A percentile compares a stretch with the other conserved stretches of the same genome.
Evolutionary conservation across 768 basidiomycete species (phyloP).

Genomic region (Leccinum arenicola): DNA sequence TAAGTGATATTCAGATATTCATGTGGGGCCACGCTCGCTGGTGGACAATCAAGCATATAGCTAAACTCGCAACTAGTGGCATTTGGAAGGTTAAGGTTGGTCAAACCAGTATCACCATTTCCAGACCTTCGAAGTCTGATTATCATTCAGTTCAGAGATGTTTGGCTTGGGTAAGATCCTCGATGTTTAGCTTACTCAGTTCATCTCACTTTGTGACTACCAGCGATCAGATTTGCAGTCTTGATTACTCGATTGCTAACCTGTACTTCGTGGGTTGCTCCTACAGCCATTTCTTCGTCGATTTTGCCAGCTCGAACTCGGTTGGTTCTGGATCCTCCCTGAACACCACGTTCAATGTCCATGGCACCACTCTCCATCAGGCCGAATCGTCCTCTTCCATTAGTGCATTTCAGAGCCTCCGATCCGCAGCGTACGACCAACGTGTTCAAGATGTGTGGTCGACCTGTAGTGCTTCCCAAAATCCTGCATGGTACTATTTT

Average conservation of each 20-base stretch:
- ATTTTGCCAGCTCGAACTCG: neutral
- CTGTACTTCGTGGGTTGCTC: constrained; percentile 72
- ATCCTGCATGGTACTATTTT: constrained; percentile 62
- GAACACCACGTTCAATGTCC: neutral
- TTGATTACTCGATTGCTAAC: constrained; percentile 70
- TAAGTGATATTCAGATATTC: constrained; percentile 44
- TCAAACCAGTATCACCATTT: neutral
- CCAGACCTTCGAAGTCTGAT: neutral
- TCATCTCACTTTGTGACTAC: neutral
- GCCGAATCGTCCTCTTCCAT: neutral
- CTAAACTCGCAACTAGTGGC: constrained; percentile 68
- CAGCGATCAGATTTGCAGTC: constrained; percentile 80
- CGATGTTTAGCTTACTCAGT: neutral
- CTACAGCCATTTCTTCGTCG: constrained; percentile 40
- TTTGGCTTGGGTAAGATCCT: constrained; percentile 75
- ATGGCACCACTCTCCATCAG: neutral
- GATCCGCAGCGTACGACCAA: constrained; percentile 14
- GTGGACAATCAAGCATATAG: constrained; percentile 71
- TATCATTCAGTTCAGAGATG: constrained; percentile 64
- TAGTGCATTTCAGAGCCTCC: neutral
- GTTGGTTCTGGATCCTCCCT: too few relatives aligned
- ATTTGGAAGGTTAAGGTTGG: constrained; percentile 69
- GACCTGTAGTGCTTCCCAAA: constrained; percentile 35
- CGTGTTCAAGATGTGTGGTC: constrained; percentile 46
- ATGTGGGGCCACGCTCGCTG: constrained; percentile 44